Evolutionary conservation across 2,329 filamentous ascomycete genomes (phyloP).

Genomic region (Aspergillus ochraceus): DNA sequence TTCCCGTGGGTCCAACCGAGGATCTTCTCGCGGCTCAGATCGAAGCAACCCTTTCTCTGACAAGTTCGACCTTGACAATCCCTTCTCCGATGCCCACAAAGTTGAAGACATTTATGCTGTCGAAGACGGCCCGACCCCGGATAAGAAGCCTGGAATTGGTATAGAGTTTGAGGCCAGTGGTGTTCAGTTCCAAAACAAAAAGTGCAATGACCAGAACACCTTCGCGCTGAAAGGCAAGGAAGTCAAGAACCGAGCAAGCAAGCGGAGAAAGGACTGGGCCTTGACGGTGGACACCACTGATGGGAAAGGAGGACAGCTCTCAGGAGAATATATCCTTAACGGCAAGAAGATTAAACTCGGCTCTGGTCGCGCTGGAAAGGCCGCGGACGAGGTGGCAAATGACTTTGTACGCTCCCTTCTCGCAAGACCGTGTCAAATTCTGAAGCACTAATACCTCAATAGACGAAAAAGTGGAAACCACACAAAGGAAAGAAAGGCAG

Average conservation of each 20-base stretch:
- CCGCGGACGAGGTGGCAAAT: background rate
- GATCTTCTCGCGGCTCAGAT: background rate
- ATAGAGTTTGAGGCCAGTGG: background rate
- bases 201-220: background rate
- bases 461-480: background rate
- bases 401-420: background rate
- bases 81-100: background rate
- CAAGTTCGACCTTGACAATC: background rate
- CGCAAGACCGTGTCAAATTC: background rate
- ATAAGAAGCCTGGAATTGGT: background rate
- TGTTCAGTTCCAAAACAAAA: background rate
- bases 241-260: background rate
- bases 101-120: background rate
- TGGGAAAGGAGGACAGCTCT: background rate
- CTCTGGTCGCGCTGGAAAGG: background rate
- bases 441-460: background rate
- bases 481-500: background rate
- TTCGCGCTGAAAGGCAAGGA: background rate
- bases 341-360: background rate
- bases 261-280: background rate
- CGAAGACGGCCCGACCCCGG: background rate
- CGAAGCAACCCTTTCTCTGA: background rate
- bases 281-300: background rate
- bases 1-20: background rate
- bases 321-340: background rate